phyloP scores from a whole-genome alignment of 1,284 basidiomycete species.

The Trametes pubescens region DNA sequence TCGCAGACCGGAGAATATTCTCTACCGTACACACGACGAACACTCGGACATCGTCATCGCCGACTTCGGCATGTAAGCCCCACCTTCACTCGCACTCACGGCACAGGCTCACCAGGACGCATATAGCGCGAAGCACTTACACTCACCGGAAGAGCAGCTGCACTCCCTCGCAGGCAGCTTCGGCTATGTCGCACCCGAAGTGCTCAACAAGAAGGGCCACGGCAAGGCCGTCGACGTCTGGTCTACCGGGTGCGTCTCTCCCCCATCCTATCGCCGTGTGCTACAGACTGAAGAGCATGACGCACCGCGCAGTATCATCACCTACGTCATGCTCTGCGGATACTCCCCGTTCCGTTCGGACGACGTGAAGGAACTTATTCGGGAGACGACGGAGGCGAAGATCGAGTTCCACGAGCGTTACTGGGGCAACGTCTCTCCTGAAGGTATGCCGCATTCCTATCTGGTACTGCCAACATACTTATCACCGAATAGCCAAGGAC shows the following conservation, averaged over 20 bases:
- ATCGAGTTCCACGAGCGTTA: constrained; percentile 94
- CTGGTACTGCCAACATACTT: background rate
- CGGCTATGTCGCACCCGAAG: constrained; percentile 95
- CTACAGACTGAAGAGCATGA: background rate
- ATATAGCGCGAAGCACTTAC: constrained; percentile 83
- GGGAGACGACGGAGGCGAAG: constrained; percentile 84
- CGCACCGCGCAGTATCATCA: constrained; percentile 74
- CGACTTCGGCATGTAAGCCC: constrained; percentile 90
- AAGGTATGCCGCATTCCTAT: constrained; percentile 54
- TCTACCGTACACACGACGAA: constrained; percentile 81
- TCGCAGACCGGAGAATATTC: constrained; percentile 89
- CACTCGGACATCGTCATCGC: constrained; percentile 89
- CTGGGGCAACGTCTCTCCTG: constrained; percentile 88
- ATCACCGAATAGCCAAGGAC: constrained; percentile 69
- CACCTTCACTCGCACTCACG: background rate
- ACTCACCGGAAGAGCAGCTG: constrained; percentile 80
- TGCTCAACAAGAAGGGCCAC: constrained; percentile 85
- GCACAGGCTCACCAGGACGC: background rate
- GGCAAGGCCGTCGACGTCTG: constrained; percentile 94
- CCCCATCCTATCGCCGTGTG: background rate
- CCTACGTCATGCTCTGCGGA: constrained; percentile 92
- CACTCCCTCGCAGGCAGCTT: constrained; percentile 88
- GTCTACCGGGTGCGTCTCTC: constrained; percentile 79
- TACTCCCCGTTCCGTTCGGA: constrained; percentile 94
- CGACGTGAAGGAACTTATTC: constrained; percentile 77